Evolutionary conservation across 768 basidiomycete genomes (phyloP), one percentile per base, ranked within the genome.

Genomic region (Leucocoprinus sp.): DNA sequence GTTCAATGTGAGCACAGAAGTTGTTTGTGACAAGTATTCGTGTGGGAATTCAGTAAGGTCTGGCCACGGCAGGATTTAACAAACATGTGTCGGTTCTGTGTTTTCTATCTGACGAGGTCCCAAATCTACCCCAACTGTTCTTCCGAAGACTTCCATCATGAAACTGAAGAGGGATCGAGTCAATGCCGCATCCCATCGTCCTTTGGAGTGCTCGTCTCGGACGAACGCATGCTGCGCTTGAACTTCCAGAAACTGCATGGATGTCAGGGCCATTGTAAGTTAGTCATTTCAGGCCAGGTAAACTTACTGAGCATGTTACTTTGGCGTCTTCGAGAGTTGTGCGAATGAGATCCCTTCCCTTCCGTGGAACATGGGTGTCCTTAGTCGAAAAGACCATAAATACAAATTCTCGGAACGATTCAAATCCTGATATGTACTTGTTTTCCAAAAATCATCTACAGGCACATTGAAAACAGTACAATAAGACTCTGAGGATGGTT

Each of bases 171-270:
- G 59, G 17, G 82, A 82, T 40, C 77, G 72, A 0, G 88, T 91
- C 42, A 97, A 66, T 0, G 93, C 93, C 6, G 92, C 91, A 56
- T 98, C 95, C 92, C 92, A 98, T 43, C 95, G 76, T 1, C 91
- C 93, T 61, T 96, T 97, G 23, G 85, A 89, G 5, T 76, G 74
- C 55, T 93, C 90, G 60, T 95, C 93, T 4, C 93, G 81, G 50
- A 97, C 84, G 64, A 97, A 97, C 2, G 95, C 95, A 54, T 97
- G 93, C 56, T 98, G 93, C 0, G 93, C 95, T 61, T 96, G 92
- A 11, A 97, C 91, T 61, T 98, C 95, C 49, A 96, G 66, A 61
- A 93, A 93, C 87, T 93, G 37, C 18, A 24, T 9, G 21, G 6
- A 17, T 26, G 34, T 8, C 3, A n/a, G 19, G 23, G 21, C 34